Base-by-base conservation (phyloP, 2,329 filamentous ascomycete species). In the Leptoxyphium fumago region DNA sequence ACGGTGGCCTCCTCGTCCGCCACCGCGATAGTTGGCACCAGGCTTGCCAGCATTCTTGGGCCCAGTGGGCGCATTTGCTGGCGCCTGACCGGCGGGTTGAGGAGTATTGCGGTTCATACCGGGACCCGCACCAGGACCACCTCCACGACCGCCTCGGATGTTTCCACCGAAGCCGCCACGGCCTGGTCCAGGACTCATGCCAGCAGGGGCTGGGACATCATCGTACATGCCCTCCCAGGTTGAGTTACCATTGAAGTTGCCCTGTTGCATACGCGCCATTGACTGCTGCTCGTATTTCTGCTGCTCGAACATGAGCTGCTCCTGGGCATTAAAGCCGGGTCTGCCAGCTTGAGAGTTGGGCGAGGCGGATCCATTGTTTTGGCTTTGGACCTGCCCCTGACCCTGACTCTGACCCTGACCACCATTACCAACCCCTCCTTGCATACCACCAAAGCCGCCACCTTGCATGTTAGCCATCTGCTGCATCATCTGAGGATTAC, bases 201-300 rank as follows among this genome's bases (percentile, higher is more conserved):
- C 74, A 54, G 80, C 80, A 5, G 85, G 85, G 59, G 89, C 85
- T 13, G 87, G 88, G 2, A 88, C 84, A 61, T 95, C 89, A 60
- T 96, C 89, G 62, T 95, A 96, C 87, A 94, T 94, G 57, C 89
- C 89, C 62, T 96, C 89, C 87, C 88, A 95, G 36, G 82, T 88
- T 18, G 84, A 85, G n/a, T 82, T 82, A 13, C 78, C 78, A 39
- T 77, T 78, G 45, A 69, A 68, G 32, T 66, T 73, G 56, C 61
- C 71, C 53, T 55, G 62, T 54, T 55, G 60, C 59, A 69, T 64
- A 61, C 73, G 75, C 48, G 72, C 72, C 50, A 69, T 69, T 60
- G 79, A 71, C 58, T 80, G 82, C 49, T 80, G 77, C 55, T 84
- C 80, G 60, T 84, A 84, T 62, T 86, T 85, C 52, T 83, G 80